Evolutionary conservation across 2,329 filamentous ascomycete species (phyloP).

Genomic region (Alternaria arborescens): DNA sequence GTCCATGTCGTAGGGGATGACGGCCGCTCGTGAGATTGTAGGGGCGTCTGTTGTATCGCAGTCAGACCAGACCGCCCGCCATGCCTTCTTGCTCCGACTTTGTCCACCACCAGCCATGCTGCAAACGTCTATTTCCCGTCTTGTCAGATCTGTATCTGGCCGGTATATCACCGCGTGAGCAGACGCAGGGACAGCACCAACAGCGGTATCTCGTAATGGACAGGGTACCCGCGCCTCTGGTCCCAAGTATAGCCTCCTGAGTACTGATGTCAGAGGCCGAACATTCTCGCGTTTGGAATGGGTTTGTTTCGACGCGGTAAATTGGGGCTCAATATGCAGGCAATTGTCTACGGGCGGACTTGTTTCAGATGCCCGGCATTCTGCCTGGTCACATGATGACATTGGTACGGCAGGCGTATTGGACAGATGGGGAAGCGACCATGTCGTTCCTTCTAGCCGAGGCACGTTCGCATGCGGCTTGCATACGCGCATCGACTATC

Average conservation of each 20-base stretch:
- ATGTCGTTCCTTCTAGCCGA: slow-evolving; percentile 26
- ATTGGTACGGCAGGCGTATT: slow-evolving; percentile 17
- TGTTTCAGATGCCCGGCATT: slow-evolving; percentile 19
- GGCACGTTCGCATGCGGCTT: slow-evolving; percentile 10
- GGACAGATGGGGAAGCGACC: slow-evolving; percentile 14
- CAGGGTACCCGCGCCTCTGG: slow-evolving; percentile 9
- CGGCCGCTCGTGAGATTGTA: slow-evolving; percentile 24
- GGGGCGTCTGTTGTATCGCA: slow-evolving; percentile 2
- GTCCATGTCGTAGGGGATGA: slow-evolving; percentile 13
- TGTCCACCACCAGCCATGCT: background rate
- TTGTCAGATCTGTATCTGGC: slow-evolving; percentile 11
- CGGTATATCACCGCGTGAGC: slow-evolving; percentile 11
- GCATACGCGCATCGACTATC: slow-evolving; percentile 12
- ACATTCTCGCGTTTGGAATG: background rate
- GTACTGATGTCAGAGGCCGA: background rate
- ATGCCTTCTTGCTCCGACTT: background rate
- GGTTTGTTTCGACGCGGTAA: slow-evolving; percentile 1
- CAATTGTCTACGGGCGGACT: slow-evolving; percentile 23
- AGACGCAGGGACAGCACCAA: slow-evolving; percentile 27
- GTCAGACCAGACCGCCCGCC: slow-evolving; percentile 15
- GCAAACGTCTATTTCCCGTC: slow-evolving; percentile 6
- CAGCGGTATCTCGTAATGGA: slow-evolving; percentile 9
- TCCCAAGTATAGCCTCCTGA: slow-evolving; percentile 6
- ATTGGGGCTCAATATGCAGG: slow-evolving; percentile 23
- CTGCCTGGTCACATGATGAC: slow-evolving; percentile 5